A percentile compares a stretch with the other conserved stretches of the same genome.
Conservation (phyloP, 1,284 basidiomycete species). For the Phenoliferia sp. region DNA sequence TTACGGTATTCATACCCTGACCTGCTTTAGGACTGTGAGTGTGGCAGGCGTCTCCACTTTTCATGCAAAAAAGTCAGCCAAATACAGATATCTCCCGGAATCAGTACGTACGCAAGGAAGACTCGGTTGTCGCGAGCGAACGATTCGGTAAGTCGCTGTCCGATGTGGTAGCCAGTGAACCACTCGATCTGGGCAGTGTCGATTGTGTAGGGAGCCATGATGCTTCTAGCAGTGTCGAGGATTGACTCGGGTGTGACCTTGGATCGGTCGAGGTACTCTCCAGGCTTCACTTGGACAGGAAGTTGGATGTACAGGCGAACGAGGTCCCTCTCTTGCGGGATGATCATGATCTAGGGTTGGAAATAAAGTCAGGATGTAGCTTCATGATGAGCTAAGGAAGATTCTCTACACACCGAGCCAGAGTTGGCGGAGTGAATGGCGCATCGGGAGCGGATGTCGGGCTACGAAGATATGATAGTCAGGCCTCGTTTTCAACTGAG, state of each 20-base stretch:
- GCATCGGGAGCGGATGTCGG: constrained; percentile 67
- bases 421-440: constrained; percentile 62
- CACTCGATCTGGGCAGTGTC: constrained; percentile 60
- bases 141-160: constrained; percentile 66
- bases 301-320: constrained; percentile 73
- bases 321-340: constrained; percentile 60
- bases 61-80: background rate
- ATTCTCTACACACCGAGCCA: constrained; percentile 48
- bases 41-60: constrained; percentile 46
- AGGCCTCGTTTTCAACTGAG: background rate
- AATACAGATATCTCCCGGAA: background rate
- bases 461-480: constrained; percentile 38
- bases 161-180: constrained; percentile 59
- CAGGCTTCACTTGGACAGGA: constrained; percentile 42
- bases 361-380: background rate
- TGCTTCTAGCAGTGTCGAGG: constrained; percentile 58
- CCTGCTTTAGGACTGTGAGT: constrained; percentile 74
- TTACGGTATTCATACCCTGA: constrained; percentile 61
- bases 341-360: constrained; percentile 53
- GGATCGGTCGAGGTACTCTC: constrained; percentile 55
- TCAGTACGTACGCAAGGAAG: constrained; percentile 52
- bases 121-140: constrained; percentile 64
- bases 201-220: constrained; percentile 64
- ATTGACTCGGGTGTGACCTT: constrained; percentile 59
- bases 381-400: background rate